Percentiles rank a stretch among this genome's conserved stretches.
Evolutionary conservation across 306 rosid species (phyloP).

Genomic region (Dryas alaskensis): DNA sequence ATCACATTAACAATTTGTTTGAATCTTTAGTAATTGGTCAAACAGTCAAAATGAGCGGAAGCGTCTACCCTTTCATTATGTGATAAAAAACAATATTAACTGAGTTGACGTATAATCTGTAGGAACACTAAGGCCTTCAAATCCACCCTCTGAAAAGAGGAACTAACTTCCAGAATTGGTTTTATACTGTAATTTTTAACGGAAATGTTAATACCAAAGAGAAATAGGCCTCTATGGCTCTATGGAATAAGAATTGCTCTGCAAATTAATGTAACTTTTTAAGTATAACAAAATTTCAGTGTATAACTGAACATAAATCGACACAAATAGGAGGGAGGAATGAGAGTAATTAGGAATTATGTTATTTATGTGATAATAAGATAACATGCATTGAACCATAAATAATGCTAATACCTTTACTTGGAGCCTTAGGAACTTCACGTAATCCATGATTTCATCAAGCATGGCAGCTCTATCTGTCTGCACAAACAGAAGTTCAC

Average conservation of each 20-base stretch:
- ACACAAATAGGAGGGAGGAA: background rate
- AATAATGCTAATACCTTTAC: slow-evolving; percentile 59
- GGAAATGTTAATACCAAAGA: background rate
- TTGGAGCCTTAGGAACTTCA: slow-evolving; percentile 94
- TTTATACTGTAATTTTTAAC: background rate
- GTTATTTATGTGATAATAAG: background rate
- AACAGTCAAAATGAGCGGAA: background rate
- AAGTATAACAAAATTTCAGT: background rate
- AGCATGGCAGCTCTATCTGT: slow-evolving; percentile 97
- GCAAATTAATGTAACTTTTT: no score
- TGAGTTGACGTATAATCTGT: background rate
- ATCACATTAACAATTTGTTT: background rate
- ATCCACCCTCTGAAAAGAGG: slow-evolving; percentile 17
- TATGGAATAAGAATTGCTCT: background rate
- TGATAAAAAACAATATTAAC: background rate
- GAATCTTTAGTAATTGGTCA: background rate
- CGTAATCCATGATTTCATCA: slow-evolving; percentile 93
- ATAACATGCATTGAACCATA: slow-evolving; percentile 2
- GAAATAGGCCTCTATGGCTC: background rate
- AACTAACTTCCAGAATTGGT: background rate
- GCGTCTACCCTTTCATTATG: background rate
- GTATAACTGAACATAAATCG: background rate
- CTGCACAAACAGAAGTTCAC: slow-evolving; percentile 38
- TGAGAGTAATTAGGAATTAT: background rate
- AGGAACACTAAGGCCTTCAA: slow-evolving; percentile 18